Evolutionary conservation across 2,329 filamentous ascomycete species (phyloP), one percentile per base, ranked within the genome.

Genomic region (Xylariaceae sp.): DNA sequence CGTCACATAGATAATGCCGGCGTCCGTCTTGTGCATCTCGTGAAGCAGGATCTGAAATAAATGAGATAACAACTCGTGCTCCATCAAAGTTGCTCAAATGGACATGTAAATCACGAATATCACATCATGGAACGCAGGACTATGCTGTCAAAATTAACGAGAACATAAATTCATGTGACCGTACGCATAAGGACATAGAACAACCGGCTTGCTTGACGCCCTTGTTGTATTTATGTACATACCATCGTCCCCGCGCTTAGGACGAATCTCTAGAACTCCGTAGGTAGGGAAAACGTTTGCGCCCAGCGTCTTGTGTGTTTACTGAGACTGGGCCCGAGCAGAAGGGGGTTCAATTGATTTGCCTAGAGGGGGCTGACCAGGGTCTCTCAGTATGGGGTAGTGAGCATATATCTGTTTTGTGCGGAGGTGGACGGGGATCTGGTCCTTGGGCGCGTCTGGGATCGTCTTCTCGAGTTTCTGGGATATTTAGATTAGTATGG

Each of bases 401-500:
- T 86, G 82, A 60, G 83, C 79, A 70, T 83, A 84, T 72, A 85
- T 84, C 74, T 86, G 83, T 71, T 78, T 79, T 68, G 82, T 80
- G 70, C 88, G 83, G 67, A 91, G 81, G 73, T 93, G 88, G 66
- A 94, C 86, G 54, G 89, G 90, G 35, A 81, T 85, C 68, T 86
- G 82, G 71, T 85, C 82, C 72, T 82, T 80, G 62, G 88, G 88
- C 66, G 88, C 80, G 66, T 89, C 87, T 63, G 90, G 90, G 66
- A 94, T 87, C 65, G 81, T 82, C 79, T 94, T 94, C 75, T 92
- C 88, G 64, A 94, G 80, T 77, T 89, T 88, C 89, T 93, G 68
- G 53, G 6, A n/a, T 5, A 30, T 10, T n/a, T 5, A 13, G 13
- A 56, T 64, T 60, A 65, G 65, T 44, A 39, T 47, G n/a, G n/a